Conservation (phyloP, 2,329 filamentous ascomycete species). For the Chaetomiaceae sp. region DNA sequence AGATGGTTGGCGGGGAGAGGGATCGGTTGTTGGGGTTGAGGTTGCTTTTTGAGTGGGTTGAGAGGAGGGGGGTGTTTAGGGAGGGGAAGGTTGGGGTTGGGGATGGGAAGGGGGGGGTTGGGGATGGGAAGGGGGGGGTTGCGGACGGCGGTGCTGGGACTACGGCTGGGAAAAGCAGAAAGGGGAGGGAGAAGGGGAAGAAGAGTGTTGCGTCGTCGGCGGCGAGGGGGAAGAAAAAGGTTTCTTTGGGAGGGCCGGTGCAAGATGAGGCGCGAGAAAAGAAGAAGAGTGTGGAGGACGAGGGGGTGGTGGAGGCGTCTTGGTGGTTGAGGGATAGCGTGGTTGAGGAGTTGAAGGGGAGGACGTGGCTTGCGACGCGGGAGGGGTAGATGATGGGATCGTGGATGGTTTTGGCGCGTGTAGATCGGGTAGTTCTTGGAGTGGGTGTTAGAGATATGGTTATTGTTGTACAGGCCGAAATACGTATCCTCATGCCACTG, state of each 20-base stretch:
- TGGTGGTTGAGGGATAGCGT: conserved; percentile 55
- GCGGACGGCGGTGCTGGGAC: background rate
- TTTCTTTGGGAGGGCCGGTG: conserved; percentile 11
- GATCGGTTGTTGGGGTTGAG: conserved; percentile 45
- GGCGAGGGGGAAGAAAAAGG: conserved; percentile 22
- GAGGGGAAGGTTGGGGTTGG: conserved; percentile 7
- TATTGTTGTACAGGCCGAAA: too few species aligned
- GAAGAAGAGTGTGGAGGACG: conserved; percentile 24
- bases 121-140: background rate
- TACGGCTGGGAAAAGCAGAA: conserved; percentile 19
- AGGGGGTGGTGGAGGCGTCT: background rate
- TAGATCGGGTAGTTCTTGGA: too few species aligned
- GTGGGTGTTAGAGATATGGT: background rate
- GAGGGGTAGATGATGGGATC: conserved; percentile 28
- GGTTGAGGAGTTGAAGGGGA: conserved; percentile 51
- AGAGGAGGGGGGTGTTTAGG: conserved; percentile 37
- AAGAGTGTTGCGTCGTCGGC: background rate
- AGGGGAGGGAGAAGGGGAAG: conserved; percentile 19
- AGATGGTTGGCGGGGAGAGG: too few species aligned
- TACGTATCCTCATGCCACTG: too few species aligned
- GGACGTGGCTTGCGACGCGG: conserved; percentile 50
- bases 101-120: background rate
- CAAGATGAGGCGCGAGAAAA: conserved; percentile 1
- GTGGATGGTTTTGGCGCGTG: background rate
- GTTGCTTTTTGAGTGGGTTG: conserved; percentile 53